These are phyloP conservation scores for Fusarium nematophilum DNA, from an alignment of 2,329 filamentous ascomycete species.

Conservation along the genomic window DNA sequence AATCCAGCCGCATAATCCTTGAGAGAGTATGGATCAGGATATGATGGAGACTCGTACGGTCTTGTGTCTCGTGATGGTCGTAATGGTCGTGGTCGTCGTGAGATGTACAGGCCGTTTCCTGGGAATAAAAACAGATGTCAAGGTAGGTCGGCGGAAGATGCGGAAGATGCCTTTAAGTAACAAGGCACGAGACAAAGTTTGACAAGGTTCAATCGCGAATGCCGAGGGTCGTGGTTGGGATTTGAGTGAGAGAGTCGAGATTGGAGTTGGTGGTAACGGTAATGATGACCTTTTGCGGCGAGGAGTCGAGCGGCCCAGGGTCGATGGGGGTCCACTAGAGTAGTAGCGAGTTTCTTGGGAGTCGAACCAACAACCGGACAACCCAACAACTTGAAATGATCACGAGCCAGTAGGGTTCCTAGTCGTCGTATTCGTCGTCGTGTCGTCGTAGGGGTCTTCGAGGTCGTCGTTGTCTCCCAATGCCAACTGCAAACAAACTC, in stretches of 20 bases:
- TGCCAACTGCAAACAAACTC: conserved; percentile 14
- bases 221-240: conserved; percentile 1
- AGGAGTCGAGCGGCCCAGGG: conserved; percentile 24
- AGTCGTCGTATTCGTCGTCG: not conserved
- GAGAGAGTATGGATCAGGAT: not conserved
- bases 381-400: not conserved
- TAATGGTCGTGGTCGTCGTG: conserved; percentile 38
- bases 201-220: conserved; percentile 8
- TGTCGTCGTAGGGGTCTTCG: too few species aligned
- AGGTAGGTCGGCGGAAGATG: not conserved
- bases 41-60: conserved; percentile 21
- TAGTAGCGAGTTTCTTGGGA: conserved; percentile 10
- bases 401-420: conserved; percentile 5
- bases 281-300: conserved; percentile 20
- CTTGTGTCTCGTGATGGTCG: conserved; percentile 38
- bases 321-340: conserved; percentile 33
- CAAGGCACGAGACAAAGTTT: conserved; percentile 16
- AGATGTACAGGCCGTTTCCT: conserved; percentile 17
- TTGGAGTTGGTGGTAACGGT: conserved; percentile 26
- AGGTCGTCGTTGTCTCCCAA: not conserved
- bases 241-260: conserved; percentile 22
- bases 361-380: conserved; percentile 19
- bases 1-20: conserved; percentile 14
- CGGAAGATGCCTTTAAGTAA: not conserved
- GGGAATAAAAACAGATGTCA: not conserved